A percentile compares a stretch with the other conserved stretches of the same genome.
Conservation (phyloP, 495 filamentous ascomycete genomes). For the Xylaria intraflava region DNA sequence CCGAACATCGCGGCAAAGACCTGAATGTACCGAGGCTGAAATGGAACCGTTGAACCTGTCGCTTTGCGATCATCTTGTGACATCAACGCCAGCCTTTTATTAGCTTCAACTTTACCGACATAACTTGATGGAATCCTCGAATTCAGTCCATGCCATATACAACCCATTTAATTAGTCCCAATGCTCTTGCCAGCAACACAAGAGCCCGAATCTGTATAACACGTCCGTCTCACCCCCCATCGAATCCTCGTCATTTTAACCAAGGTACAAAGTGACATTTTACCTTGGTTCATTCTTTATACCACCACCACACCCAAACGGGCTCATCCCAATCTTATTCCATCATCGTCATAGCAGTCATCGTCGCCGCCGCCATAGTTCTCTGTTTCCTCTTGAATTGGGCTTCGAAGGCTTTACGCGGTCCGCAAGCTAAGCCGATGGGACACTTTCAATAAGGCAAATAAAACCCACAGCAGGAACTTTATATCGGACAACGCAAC, state of each 20-base stretch:
- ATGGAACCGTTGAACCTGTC: not conserved
- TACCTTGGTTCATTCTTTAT: too few species aligned
- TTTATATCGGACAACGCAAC: not conserved
- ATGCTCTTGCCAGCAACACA: not conserved
- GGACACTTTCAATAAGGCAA: not conserved
- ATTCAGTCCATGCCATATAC: not conserved
- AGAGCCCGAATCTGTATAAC: not conserved
- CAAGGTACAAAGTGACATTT: too few species aligned
- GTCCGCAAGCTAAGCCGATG: too few species aligned
- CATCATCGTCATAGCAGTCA: not conserved
- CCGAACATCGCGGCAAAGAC: not conserved
- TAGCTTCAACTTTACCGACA: conserved; percentile 4
- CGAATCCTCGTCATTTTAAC: too few species aligned
- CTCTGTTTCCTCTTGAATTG: not conserved
- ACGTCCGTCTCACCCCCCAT: not conserved
- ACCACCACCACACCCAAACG: too few species aligned
- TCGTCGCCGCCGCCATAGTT: too few species aligned
- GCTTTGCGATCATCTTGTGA: conserved; percentile 13
- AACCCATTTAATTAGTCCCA: not conserved
- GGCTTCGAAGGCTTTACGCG: too few species aligned
- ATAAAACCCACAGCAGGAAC: not conserved
- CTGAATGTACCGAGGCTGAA: conserved; percentile 9
- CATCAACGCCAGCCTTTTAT: conserved; percentile 10
- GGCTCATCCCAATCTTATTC: not conserved
- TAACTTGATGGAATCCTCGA: not conserved